Percentiles rank a stretch among this genome's conserved stretches.
Evolutionary conservation across 106 monocot species (phyloP).

Genomic region (Amphibolis antarctica): DNA sequence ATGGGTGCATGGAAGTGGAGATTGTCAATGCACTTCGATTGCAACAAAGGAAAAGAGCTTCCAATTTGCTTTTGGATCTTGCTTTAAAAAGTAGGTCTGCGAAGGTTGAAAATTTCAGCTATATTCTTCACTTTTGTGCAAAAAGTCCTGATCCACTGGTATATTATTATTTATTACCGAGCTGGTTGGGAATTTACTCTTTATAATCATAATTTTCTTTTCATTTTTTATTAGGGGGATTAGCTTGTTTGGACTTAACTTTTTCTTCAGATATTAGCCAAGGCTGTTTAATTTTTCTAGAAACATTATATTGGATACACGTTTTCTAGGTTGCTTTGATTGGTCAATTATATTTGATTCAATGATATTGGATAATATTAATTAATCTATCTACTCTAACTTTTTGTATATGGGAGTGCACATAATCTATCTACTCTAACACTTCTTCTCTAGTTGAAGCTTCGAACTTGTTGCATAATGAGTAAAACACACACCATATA

Average conservation of each 20-base stretch:
- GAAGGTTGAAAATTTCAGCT: conserved; percentile 7
- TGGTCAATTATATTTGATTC: too few relatives aligned
- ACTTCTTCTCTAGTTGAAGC: too few relatives aligned
- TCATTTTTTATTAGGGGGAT: neutral
- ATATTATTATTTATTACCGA: conserved; percentile 2
- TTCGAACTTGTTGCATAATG: too few relatives aligned
- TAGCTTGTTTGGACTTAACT: neutral
- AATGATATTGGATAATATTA: too few relatives aligned
- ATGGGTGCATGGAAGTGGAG: conserved; percentile 2
- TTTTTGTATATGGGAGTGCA: too few relatives aligned
- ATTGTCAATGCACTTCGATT: conserved; percentile 22
- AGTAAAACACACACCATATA: too few relatives aligned
- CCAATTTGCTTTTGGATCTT: conserved; percentile 12
- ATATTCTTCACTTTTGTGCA: conserved; percentile 28
- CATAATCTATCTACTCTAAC: too few relatives aligned
- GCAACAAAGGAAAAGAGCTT: conserved; percentile 19
- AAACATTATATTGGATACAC: neutral
- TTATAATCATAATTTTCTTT: neutral
- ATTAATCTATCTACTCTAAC: too few relatives aligned
- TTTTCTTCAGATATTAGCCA: neutral
- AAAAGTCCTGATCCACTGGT: conserved; percentile 26
- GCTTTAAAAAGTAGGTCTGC: neutral
- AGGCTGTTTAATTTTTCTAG: too few relatives aligned
- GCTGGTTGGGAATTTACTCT: neutral
- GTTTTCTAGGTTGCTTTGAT: neutral